phyloP scores from a whole-genome alignment of 495 filamentous ascomycete genomes.

The Hypoxylon intermedium region DNA sequence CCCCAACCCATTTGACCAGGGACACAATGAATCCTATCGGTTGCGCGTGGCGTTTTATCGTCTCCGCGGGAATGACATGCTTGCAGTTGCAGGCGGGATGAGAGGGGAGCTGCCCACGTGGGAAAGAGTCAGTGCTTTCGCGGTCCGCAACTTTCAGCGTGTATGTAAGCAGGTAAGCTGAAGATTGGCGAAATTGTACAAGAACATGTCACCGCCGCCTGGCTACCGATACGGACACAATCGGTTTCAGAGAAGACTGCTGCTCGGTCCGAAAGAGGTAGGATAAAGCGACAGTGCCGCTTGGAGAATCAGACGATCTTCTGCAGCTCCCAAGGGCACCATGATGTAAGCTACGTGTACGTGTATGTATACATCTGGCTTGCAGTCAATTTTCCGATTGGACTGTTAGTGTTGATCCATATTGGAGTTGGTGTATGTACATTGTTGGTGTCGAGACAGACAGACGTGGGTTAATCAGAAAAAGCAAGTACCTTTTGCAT shows the following conservation, averaged over 20 bases:
- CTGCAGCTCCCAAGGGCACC: background rate
- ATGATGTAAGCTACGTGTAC: too few species aligned
- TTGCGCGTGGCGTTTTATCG: constrained; percentile 2
- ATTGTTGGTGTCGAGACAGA: background rate
- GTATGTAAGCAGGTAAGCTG: constrained; percentile 6
- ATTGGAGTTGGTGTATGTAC: background rate
- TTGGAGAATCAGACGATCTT: constrained; percentile 11
- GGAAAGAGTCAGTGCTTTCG: constrained; percentile 4
- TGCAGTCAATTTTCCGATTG: background rate
- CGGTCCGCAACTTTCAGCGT: constrained; percentile 7
- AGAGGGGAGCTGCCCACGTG: constrained; percentile 22
- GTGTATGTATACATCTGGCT: background rate
- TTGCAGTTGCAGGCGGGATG: constrained; percentile 12
- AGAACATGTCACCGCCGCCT: constrained; percentile 7
- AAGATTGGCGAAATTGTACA: constrained; percentile 21
- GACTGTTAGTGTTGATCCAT: background rate
- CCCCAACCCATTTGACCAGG: constrained; percentile 3
- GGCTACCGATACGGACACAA: constrained; percentile 10
- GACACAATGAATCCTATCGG: background rate
- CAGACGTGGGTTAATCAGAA: too few species aligned
- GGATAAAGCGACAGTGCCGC: constrained; percentile 22
- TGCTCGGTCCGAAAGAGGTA: constrained; percentile 24
- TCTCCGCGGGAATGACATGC: constrained; percentile 19
- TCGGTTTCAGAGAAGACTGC: constrained; percentile 4
- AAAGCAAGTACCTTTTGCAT: too few species aligned